These are phyloP conservation scores for Starmerella vitae DNA, from an alignment of 805 yeast species.

Conservation along the genomic window DNA sequence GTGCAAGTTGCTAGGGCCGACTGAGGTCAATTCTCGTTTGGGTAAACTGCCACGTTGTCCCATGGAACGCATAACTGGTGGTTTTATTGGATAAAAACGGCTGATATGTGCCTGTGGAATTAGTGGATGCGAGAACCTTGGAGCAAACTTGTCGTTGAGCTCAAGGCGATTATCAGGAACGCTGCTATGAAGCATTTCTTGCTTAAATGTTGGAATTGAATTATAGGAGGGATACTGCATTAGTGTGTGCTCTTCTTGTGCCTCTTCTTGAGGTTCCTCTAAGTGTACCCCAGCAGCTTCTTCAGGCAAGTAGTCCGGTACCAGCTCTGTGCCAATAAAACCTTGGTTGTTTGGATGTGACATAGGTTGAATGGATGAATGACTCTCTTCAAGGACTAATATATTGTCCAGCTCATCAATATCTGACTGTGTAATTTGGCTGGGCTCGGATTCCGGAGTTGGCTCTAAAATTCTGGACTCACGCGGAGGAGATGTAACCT, in stretches of 20 bases:
- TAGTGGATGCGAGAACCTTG: slow-evolving; percentile 18
- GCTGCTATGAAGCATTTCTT: background rate
- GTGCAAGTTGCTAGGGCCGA: slow-evolving; percentile 17
- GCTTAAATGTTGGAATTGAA: background rate
- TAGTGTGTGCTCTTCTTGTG: too few species aligned
- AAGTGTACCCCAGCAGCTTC: background rate
- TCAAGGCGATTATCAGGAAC: background rate
- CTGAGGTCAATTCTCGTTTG: slow-evolving; percentile 12
- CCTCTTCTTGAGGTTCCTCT: background rate
- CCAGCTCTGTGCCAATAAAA: background rate
- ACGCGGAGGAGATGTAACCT: background rate
- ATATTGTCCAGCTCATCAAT: too few species aligned
- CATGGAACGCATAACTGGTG: too few species aligned
- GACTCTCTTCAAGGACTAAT: background rate
- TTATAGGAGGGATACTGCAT: too few species aligned
- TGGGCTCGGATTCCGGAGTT: too few species aligned
- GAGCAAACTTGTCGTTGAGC: slow-evolving; percentile 4
- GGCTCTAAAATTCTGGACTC: background rate
- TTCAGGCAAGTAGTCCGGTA: background rate
- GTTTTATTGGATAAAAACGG: slow-evolving; percentile 2
- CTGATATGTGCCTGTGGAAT: slow-evolving; percentile 13
- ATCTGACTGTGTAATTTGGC: too few species aligned
- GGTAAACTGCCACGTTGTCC: too few species aligned
- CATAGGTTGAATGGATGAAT: background rate
- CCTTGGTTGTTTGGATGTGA: background rate